Evolutionary conservation across 495 filamentous ascomycete genomes (phyloP).

Genomic region (Lophiostoma macrostomum): DNA sequence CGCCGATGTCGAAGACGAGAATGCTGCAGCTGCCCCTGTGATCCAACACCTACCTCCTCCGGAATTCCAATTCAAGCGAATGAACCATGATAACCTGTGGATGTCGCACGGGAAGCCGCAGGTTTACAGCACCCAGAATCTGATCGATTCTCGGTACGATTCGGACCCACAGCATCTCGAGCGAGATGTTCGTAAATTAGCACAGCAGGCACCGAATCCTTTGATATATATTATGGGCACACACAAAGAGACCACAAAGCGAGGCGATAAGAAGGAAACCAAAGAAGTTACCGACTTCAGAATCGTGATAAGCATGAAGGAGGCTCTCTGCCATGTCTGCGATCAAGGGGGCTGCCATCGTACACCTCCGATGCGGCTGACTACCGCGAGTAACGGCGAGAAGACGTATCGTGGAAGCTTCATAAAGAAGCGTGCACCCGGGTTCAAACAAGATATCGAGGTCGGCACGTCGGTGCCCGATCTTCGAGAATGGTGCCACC

Average conservation of each 20-base stretch:
- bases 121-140: constrained; percentile 16
- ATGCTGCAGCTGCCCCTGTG: constrained; percentile 3
- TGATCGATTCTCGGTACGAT: constrained; percentile 41
- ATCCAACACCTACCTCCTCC: constrained; percentile 25
- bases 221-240: constrained; percentile 50
- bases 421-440: constrained; percentile 30
- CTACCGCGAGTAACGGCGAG: constrained; percentile 34
- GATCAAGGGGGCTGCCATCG: neutral
- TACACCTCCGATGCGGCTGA: constrained; percentile 12
- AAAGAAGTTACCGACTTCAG: constrained; percentile 51
- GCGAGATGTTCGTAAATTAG: constrained; percentile 39
- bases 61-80: neutral
- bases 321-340: constrained; percentile 41
- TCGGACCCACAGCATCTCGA: constrained; percentile 44
- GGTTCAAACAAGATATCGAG: constrained; percentile 34
- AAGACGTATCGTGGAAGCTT: constrained; percentile 36
- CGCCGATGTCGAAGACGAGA: constrained; percentile 28
- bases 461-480: constrained; percentile 15
- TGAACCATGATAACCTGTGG: constrained; percentile 6
- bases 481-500: constrained; percentile 56
- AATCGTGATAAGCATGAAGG: constrained; percentile 50
- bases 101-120: constrained; percentile 4
- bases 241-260: constrained; percentile 47
- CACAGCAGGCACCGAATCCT: constrained; percentile 30
- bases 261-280: constrained; percentile 47